Conservation (phyloP, 2,329 filamentous ascomycete genomes). For the Xenoacremonium recifei region DNA sequence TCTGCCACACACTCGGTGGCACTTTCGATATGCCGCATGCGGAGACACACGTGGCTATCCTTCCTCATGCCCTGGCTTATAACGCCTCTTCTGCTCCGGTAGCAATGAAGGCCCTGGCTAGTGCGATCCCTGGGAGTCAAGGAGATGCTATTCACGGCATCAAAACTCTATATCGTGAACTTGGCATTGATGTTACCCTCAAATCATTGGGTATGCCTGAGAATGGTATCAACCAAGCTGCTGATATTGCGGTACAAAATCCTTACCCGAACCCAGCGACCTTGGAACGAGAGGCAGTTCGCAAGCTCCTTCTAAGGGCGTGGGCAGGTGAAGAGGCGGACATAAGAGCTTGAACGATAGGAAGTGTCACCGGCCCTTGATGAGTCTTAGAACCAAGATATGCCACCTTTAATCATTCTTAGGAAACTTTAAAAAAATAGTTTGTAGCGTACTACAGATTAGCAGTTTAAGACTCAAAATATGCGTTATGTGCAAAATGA, state of each 20-base stretch:
- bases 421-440: background rate
- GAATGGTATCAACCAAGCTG: constrained; percentile 57
- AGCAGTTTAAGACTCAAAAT: no score
- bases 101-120: constrained; percentile 51
- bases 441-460: background rate
- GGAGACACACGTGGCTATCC: constrained; percentile 56
- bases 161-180: constrained; percentile 52
- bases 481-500: background rate
- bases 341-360: no score
- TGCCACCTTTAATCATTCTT: background rate
- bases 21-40: constrained; percentile 63
- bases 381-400: background rate
- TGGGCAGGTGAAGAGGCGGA: constrained; percentile 63
- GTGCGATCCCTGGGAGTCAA: constrained; percentile 52
- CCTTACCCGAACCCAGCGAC: constrained; percentile 59
- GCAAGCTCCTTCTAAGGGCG: constrained; percentile 57
- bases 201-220: constrained; percentile 59
- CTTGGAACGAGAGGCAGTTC: constrained; percentile 49
- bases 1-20: constrained; percentile 64
- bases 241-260: constrained; percentile 56
- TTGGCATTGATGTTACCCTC: constrained; percentile 51
- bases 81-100: constrained; percentile 55
- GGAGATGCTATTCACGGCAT: constrained; percentile 58
- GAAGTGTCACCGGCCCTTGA: background rate
- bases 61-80: constrained; percentile 60